Conservation (phyloP, 2,329 filamentous ascomycete genomes). For the Cryoendolithus antarcticus region DNA sequence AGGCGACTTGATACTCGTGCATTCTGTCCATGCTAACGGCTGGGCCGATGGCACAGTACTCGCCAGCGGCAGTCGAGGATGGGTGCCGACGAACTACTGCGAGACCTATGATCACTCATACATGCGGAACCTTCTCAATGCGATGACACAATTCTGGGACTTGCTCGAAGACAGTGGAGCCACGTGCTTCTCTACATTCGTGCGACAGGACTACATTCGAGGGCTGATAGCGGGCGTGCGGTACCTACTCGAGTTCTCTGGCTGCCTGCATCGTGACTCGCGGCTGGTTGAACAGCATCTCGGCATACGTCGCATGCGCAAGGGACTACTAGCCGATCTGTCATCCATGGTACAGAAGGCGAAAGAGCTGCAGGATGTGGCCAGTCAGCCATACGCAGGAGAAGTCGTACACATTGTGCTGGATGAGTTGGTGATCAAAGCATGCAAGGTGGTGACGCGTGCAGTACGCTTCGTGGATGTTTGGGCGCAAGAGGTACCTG, state of each 20-base stretch:
- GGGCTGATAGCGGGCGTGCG: constrained; percentile 88
- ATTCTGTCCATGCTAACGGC: constrained; percentile 94
- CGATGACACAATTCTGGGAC: constrained; percentile 86
- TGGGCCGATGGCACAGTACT: constrained; percentile 95
- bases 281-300: constrained; percentile 63
- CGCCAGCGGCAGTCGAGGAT: constrained; percentile 74
- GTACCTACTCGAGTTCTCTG: constrained; percentile 74
- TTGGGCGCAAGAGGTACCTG: constrained; percentile 37
- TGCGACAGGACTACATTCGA: constrained; percentile 87
- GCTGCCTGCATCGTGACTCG: constrained; percentile 77
- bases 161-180: constrained; percentile 55
- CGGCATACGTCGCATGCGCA: constrained; percentile 65
- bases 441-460: constrained; percentile 86
- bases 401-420: constrained; percentile 62
- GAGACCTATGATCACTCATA: constrained; percentile 84
- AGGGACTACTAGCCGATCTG: constrained; percentile 77
- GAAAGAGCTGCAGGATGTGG: constrained; percentile 68
- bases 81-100: constrained; percentile 97
- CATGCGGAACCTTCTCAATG: constrained; percentile 73
- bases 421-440: constrained; percentile 86
- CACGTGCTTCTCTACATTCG: constrained; percentile 66
- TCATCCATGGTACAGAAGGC: constrained; percentile 81
- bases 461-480: constrained; percentile 83
- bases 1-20: constrained; percentile 84
- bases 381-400: constrained; percentile 38